Conservation (phyloP, 2,329 filamentous ascomycete species). For the Mycosphaerella sp. region DNA sequence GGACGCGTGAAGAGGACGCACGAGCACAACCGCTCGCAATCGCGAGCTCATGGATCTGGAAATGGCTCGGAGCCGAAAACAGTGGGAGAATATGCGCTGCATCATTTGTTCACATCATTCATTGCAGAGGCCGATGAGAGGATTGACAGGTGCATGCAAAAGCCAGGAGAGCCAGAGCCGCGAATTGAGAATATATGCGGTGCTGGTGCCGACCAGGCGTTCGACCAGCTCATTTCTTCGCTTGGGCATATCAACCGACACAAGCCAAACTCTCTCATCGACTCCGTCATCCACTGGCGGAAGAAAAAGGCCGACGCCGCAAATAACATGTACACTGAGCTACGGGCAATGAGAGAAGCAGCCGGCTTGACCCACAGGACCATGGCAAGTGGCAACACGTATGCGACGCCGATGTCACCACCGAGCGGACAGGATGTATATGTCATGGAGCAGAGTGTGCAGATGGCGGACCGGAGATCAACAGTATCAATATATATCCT, state of each 20-base stretch:
- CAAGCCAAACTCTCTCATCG: slow-evolving; percentile 90
- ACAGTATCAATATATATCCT: slow-evolving; percentile 94
- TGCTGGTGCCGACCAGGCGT: slow-evolving; percentile 75
- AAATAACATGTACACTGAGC: slow-evolving; percentile 32
- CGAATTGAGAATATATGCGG: slow-evolving; percentile 87
- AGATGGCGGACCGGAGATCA: slow-evolving; percentile 65
- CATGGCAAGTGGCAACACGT: slow-evolving; percentile 15
- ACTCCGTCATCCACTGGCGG: slow-evolving; percentile 96
- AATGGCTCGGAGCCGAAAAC: slow-evolving; percentile 67
- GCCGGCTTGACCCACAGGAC: slow-evolving; percentile 23
- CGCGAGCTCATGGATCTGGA: slow-evolving; percentile 38
- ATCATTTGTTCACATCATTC: slow-evolving; percentile 95
- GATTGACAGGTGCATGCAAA: slow-evolving; percentile 78
- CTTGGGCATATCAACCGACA: slow-evolving; percentile 90
- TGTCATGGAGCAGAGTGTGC: slow-evolving; percentile 29
- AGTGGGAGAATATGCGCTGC: slow-evolving; percentile 94
- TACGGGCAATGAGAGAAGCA: slow-evolving; percentile 26
- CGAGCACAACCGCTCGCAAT: slow-evolving; percentile 68
- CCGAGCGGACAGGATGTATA: slow-evolving; percentile 25
- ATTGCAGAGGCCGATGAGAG: slow-evolving; percentile 96
- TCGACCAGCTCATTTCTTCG: slow-evolving; percentile 90
- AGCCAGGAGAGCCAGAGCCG: slow-evolving; percentile 72
- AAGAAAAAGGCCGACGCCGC: slow-evolving; percentile 92
- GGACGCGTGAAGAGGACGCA: slow-evolving; percentile 62
- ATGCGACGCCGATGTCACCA: slow-evolving; percentile 19